Percentiles rank a stretch among this genome's conserved stretches.
Conservation (phyloP, 2,329 filamentous ascomycete genomes). For the Cryphonectria parasitica region DNA sequence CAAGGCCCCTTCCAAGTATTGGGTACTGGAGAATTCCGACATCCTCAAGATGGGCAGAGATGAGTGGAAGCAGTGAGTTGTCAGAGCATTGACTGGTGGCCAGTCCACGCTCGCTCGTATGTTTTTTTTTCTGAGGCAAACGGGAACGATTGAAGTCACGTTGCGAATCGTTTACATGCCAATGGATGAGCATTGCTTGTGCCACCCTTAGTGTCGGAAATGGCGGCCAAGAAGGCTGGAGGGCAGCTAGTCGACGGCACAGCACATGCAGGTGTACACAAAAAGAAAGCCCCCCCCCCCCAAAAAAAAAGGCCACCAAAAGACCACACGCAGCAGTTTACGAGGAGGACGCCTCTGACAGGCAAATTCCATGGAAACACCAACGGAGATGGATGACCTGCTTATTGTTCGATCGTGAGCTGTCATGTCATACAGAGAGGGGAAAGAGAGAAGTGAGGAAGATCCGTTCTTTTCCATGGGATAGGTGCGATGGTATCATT, state of each 20-base stretch:
- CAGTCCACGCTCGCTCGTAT: neutral
- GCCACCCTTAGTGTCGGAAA: neutral
- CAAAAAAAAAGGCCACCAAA: too few relatives aligned
- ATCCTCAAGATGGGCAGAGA: conserved; percentile 69
- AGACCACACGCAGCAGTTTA: neutral
- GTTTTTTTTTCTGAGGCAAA: neutral
- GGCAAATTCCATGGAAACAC: neutral
- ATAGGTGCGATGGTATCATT: neutral
- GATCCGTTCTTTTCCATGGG: neutral
- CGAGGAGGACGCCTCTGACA: neutral
- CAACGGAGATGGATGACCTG: neutral
- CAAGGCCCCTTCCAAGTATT: conserved; percentile 62
- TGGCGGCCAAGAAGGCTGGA: neutral
- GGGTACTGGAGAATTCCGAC: conserved; percentile 63
- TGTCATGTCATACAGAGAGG: neutral
- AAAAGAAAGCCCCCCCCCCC: too few relatives aligned
- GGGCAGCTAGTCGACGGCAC: neutral
- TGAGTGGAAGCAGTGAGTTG: conserved; percentile 49
- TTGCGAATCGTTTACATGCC: neutral
- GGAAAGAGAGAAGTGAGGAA: neutral
- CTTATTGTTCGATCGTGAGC: neutral
- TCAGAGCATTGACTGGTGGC: neutral
- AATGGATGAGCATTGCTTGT: neutral
- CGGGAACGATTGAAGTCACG: neutral
- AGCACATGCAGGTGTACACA: too few relatives aligned